Evolutionary conservation across 306 rosid species (phyloP), one percentile per base, ranked within the genome.

Genomic region (Arachis stenosperma): DNA sequence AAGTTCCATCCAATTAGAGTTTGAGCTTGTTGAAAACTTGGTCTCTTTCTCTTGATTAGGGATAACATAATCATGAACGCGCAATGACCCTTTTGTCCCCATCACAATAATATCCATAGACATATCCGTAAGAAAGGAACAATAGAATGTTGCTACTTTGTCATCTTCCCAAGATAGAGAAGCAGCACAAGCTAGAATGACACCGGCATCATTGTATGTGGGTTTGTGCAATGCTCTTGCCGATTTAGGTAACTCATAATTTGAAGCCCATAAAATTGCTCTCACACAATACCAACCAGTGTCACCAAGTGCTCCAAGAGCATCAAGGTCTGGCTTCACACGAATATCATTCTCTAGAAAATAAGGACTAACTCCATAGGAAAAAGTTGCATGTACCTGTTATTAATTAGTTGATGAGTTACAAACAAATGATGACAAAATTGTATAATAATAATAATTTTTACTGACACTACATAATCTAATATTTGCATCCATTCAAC

Each of bases 31-130:
- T 13, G 79, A 75, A 75, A 82, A 91, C 44, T 30, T 9, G 9
- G 85, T 85, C 81, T 91, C 92, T 2, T 84, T 73, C 81, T 89
- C 97, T 65, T 75, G 70, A 15, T 22, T 73, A 76, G 97, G 97
- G 63, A 91, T 44, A 2, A 87, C 42, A 54, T 81, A 86, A 73
- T 86, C 97, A 75, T 79, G 81, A 46, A 78, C 81, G 9, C 85
- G 92, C 27, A 91, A 77, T 2, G 90, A 81, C 47, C 95, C 95
- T 70, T 84, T 82, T 2, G 92, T 85, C 62, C 97, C 97, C 7
- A 78, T 43, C 4, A 83, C 88, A 7, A 87, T 79, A 30, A 82
- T 46, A 11, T 88, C 90, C 95, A 85, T 88, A 0, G 95, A 66
- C 80, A 87, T 46, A 73, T 83, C 75, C 37, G 91, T 77, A 7